These are phyloP conservation scores for Berberis thunbergii DNA, from an alignment of 164 flowering plant species.

Conservation along the genomic window DNA sequence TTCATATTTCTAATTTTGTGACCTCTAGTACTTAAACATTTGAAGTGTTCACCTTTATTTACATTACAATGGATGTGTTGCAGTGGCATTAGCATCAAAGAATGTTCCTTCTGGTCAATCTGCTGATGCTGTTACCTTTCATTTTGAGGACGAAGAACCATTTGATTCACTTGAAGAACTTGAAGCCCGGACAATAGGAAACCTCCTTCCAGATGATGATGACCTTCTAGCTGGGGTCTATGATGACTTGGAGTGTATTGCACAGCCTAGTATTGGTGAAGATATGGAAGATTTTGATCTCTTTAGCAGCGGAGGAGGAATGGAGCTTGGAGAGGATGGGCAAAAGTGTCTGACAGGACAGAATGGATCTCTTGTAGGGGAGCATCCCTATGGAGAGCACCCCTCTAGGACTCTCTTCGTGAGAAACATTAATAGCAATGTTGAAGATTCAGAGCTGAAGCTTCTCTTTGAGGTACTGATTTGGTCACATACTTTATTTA, in stretches of 20 bases:
- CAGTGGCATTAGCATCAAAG: conserved; percentile 46
- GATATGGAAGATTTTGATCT: conserved; percentile 57
- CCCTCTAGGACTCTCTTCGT: conserved; percentile 82
- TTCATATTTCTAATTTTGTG: background rate
- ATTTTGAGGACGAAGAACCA: conserved; percentile 48
- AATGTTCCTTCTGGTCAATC: conserved; percentile 26
- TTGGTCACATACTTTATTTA: background rate
- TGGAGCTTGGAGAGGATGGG: conserved; percentile 62
- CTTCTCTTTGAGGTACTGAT: conserved; percentile 54
- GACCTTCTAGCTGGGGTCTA: conserved; percentile 55
- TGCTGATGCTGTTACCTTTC: conserved; percentile 27
- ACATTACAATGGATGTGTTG: background rate
- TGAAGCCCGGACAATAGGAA: conserved; percentile 74
- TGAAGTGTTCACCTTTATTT: background rate
- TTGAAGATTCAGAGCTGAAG: conserved; percentile 58
- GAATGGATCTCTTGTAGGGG: conserved; percentile 29
- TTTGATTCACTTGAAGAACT: conserved; percentile 57
- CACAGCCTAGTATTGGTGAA: conserved; percentile 23
- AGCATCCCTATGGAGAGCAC: conserved; percentile 49
- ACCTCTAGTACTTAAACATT: too few relatives aligned
- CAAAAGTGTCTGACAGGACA: conserved; percentile 14
- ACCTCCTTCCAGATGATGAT: conserved; percentile 74
- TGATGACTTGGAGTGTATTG: conserved; percentile 33
- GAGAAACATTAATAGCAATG: conserved; percentile 63
- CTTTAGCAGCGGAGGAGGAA: conserved; percentile 49